A percentile compares a stretch with the other conserved stretches of the same genome.
phyloP scores from a whole-genome alignment of 2,329 filamentous ascomycete genomes.

The Penicillium sp. region DNA sequence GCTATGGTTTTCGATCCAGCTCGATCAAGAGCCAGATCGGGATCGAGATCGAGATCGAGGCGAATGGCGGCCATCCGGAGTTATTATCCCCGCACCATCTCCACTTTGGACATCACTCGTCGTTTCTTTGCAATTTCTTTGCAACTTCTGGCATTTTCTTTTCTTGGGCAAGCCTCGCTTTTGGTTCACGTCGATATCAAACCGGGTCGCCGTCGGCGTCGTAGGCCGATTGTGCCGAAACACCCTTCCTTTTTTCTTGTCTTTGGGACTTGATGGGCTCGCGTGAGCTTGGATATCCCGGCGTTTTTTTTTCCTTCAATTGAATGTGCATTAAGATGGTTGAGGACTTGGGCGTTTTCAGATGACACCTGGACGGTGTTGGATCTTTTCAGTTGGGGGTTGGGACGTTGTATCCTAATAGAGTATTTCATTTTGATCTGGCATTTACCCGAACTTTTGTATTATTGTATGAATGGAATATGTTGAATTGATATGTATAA shows the following conservation, averaged over 20 bases:
- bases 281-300: neutral
- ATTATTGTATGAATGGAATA: neutral
- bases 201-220: neutral
- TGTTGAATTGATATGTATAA: neutral
- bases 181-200: neutral
- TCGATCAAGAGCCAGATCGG: neutral
- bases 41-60: neutral
- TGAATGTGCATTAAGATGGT: slow-evolving; percentile 21
- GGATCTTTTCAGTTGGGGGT: slow-evolving; percentile 3
- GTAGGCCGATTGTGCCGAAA: neutral
- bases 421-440: slow-evolving; percentile 8
- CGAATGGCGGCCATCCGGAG: slow-evolving; percentile 16
- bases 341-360: slow-evolving; percentile 19
- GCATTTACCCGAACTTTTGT: neutral
- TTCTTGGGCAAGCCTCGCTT: neutral
- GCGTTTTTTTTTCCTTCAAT: slow-evolving; percentile 6
- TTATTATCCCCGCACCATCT: slow-evolving; percentile 12
- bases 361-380: slow-evolving; percentile 16
- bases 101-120: neutral
- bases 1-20: neutral
- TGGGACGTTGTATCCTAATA: slow-evolving; percentile 20
- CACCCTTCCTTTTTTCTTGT: neutral
- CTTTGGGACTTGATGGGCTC: neutral
- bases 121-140: too few species aligned
- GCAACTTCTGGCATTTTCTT: neutral